Conservation (phyloP, 495 filamentous ascomycete genomes). For the Xylaria sp. region DNA sequence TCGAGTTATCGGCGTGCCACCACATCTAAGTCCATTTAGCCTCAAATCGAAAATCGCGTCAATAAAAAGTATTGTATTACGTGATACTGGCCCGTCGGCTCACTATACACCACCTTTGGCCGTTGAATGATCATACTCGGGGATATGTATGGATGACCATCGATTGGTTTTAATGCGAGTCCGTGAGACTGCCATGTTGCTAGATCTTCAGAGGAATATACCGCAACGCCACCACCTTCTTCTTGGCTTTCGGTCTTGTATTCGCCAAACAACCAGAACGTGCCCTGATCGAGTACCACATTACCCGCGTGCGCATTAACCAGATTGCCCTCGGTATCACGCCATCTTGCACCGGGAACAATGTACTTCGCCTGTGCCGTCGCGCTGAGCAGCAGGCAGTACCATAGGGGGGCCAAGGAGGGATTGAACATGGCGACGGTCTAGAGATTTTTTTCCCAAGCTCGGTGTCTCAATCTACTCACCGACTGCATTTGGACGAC, state of each 20-base stretch:
- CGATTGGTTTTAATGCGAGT: constrained; percentile 49
- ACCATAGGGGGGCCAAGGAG: constrained; percentile 9
- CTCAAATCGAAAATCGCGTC: not conserved
- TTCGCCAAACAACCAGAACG: constrained; percentile 55
- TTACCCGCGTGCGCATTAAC: constrained; percentile 55
- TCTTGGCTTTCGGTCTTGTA: constrained; percentile 51
- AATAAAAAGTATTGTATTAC: constrained; percentile 31
- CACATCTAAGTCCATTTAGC: constrained; percentile 48
- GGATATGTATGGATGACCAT: constrained; percentile 45
- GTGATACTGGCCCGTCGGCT: constrained; percentile 45
- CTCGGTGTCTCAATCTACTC: not conserved
- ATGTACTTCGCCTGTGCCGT: constrained; percentile 47
- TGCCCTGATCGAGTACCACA: constrained; percentile 44
- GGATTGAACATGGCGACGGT: constrained; percentile 30
- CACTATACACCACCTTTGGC: constrained; percentile 53
- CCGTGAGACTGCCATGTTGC: constrained; percentile 51
- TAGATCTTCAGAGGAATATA: constrained; percentile 51
- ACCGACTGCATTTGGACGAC: not conserved
- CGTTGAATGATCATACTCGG: constrained; percentile 51
- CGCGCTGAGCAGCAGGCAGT: constrained; percentile 32
- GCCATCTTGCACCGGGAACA: constrained; percentile 54
- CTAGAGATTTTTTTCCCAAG: not conserved
- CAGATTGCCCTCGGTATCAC: constrained; percentile 48
- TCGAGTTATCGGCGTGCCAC: constrained; percentile 57
- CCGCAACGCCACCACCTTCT: constrained; percentile 52